Evolutionary conservation across 768 basidiomycete species (phyloP).

Genomic region (Termitomyces sp.): DNA sequence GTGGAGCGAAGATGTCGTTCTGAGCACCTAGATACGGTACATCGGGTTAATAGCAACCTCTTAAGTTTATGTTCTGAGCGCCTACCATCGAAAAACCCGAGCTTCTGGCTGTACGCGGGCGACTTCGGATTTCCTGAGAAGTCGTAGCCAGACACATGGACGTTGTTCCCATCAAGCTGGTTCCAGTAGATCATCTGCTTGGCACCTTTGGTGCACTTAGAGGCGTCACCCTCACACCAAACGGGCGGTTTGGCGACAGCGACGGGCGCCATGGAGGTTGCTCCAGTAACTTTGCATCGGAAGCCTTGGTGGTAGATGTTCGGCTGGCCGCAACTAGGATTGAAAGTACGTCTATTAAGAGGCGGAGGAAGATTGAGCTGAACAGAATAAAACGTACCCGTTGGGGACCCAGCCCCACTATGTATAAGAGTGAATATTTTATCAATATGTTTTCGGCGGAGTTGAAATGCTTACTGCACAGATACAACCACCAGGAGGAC

Average conservation of each 20-base stretch:
- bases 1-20: constrained; percentile 39
- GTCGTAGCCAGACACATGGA: constrained; percentile 40
- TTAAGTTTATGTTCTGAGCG: background rate
- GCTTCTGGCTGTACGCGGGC: constrained; percentile 47
- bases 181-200: constrained; percentile 60
- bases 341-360: background rate
- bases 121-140: constrained; percentile 35
- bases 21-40: constrained; percentile 32
- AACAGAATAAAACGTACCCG: constrained; percentile 24
- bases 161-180: constrained; percentile 46
- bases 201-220: constrained; percentile 41
- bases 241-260: constrained; percentile 41
- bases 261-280: constrained; percentile 36
- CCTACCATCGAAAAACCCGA: constrained; percentile 46
- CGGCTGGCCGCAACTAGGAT: constrained; percentile 44
- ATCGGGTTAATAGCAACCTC: background rate
- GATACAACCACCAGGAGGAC: constrained; percentile 48
- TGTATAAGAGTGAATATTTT: constrained; percentile 4
- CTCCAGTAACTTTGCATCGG: constrained; percentile 46
- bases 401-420: constrained; percentile 57
- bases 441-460: background rate
- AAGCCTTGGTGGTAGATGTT: constrained; percentile 50
- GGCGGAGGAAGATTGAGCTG: background rate
- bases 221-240: constrained; percentile 49
- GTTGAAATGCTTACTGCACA: constrained; percentile 39